Evolutionary conservation across 2,329 filamentous ascomycete genomes (phyloP).

Genomic region (Rutstroemia sp.): DNA sequence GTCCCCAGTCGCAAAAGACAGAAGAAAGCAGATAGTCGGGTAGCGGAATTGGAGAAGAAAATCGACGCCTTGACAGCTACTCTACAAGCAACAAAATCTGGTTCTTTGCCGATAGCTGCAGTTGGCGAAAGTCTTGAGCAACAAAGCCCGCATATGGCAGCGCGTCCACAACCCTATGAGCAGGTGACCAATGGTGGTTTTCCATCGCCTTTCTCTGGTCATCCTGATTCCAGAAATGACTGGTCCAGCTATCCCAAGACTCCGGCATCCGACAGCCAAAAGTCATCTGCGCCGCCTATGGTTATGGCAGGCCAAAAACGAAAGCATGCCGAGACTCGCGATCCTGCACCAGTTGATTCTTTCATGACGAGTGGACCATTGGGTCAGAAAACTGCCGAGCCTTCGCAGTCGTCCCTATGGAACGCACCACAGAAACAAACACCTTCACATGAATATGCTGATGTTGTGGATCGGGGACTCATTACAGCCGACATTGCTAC

Average conservation of each 20-base stretch:
- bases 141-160: not conserved
- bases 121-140: conserved; percentile 10
- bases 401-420: not conserved
- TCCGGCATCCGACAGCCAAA: conserved; percentile 21
- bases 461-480: conserved; percentile 50
- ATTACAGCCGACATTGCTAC: conserved; percentile 48
- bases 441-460: conserved; percentile 28
- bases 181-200: conserved; percentile 29
- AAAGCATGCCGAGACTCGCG: conserved; percentile 24
- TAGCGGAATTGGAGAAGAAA: conserved; percentile 38
- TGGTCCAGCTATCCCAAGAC: conserved; percentile 23
- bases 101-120: conserved; percentile 5
- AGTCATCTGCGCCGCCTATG: conserved; percentile 25
- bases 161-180: conserved; percentile 24
- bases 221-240: conserved; percentile 19
- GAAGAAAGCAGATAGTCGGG: conserved; percentile 37
- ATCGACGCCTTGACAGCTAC: conserved; percentile 34
- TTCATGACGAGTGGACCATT: conserved; percentile 2
- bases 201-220: conserved; percentile 16
- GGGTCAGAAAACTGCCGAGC: conserved; percentile 1
- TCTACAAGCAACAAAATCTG: conserved; percentile 28
- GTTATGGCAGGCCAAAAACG: conserved; percentile 30
- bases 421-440: conserved; percentile 6
- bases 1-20: conserved; percentile 35
- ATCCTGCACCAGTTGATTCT: conserved; percentile 7